These are phyloP conservation scores for Sporothrix luriei DNA, from an alignment of 2,329 filamentous ascomycete genomes.

Conservation along the genomic window DNA sequence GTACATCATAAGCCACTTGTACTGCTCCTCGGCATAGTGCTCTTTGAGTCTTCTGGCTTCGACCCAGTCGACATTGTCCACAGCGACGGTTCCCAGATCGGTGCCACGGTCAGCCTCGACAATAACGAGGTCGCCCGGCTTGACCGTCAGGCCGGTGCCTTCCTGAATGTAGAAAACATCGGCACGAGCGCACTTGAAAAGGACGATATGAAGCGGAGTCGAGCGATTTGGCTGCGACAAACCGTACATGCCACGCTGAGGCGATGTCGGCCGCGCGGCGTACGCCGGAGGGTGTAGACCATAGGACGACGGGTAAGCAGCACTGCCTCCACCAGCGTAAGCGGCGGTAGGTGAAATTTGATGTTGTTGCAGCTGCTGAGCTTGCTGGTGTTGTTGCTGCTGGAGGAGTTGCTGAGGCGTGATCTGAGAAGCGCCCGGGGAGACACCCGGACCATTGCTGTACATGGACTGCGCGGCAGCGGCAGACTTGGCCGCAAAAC, in stretches of 20 bases:
- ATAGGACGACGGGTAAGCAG: constrained; percentile 54
- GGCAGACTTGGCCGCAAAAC: constrained; percentile 42
- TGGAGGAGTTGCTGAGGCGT: constrained; percentile 29
- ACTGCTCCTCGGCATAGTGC: constrained; percentile 91
- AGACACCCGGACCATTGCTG: constrained; percentile 28
- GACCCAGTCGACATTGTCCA: constrained; percentile 84
- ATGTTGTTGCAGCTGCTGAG: constrained; percentile 25
- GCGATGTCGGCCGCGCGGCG: constrained; percentile 58
- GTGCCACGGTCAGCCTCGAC: constrained; percentile 96
- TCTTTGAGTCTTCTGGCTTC: constrained; percentile 87
- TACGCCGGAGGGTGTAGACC: constrained; percentile 51
- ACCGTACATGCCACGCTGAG: constrained; percentile 63
- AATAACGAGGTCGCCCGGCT: constrained; percentile 90
- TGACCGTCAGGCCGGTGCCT: constrained; percentile 87
- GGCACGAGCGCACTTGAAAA: constrained; percentile 93
- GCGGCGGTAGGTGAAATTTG: constrained; percentile 35
- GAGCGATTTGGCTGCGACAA: constrained; percentile 64
- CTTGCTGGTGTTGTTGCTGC: constrained; percentile 24
- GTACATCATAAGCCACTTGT: constrained; percentile 99
- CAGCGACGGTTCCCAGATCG: constrained; percentile 88
- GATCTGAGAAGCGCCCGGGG: constrained; percentile 22
- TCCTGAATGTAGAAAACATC: constrained; percentile 98
- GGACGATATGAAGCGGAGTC: constrained; percentile 81
- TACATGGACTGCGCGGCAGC: constrained; percentile 32
- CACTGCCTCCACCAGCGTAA: constrained; percentile 38